A percentile compares a stretch with the other conserved stretches of the same genome.
Conservation (phyloP, 2,329 filamentous ascomycete species). For the Penicillium sp. region DNA sequence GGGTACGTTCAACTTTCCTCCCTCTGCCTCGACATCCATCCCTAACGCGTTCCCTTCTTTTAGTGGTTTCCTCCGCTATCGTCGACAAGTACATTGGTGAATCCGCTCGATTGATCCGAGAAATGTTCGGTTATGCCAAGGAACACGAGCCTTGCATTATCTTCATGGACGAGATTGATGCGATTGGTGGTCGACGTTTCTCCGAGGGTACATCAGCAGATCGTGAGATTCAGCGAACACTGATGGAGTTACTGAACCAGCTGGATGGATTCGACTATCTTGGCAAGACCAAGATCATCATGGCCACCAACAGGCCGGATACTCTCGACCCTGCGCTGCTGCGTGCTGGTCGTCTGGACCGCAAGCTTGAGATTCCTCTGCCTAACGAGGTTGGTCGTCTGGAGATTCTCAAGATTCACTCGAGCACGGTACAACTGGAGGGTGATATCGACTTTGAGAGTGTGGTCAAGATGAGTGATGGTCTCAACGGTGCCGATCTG, state of each 20-base stretch:
- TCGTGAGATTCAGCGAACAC: conserved; percentile 94
- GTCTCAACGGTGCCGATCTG: conserved; percentile 95
- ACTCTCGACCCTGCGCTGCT: conserved; percentile 93
- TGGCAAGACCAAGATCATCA: conserved; percentile 99
- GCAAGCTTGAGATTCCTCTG: conserved; percentile 96
- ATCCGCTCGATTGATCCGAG: conserved; percentile 92
- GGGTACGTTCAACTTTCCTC: conserved; percentile 61
- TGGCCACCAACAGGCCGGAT: conserved; percentile 97
- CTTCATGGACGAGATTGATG: conserved; percentile 99
- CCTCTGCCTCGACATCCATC: neutral
- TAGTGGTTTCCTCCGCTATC: conserved; percentile 97
- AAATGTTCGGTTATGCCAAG: conserved; percentile 99
- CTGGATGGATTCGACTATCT: conserved; percentile 99
- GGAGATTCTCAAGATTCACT: conserved; percentile 98
- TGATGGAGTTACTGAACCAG: conserved; percentile 99
- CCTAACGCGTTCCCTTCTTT: conserved; percentile 17
- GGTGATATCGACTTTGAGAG: conserved; percentile 99
- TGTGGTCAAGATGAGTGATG: conserved; percentile 99
- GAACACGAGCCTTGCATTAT: conserved; percentile 99
- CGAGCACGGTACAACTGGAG: conserved; percentile 81
- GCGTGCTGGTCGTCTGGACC: conserved; percentile 88
- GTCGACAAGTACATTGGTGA: conserved; percentile 99
- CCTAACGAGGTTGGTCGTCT: conserved; percentile 96
- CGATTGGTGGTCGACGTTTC: conserved; percentile 94
- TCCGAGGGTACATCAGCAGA: conserved; percentile 97